Conservation (phyloP, 345 rosid species). For the Populus ilicifolia region DNA sequence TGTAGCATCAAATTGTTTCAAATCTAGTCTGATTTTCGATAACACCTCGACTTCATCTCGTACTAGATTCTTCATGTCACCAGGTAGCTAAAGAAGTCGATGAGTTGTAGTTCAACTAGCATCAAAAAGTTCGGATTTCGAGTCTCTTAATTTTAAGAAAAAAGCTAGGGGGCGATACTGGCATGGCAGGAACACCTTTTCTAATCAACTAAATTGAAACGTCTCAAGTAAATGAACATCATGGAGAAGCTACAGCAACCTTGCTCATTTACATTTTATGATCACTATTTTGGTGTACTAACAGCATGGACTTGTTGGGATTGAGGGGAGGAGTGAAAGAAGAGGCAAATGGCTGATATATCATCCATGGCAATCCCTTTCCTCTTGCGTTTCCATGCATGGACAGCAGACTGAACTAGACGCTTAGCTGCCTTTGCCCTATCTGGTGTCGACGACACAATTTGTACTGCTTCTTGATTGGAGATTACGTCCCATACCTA, state of each 20-base stretch:
- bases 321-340: conserved; percentile 49
- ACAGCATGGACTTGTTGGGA: conserved; percentile 20
- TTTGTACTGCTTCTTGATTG: conserved; percentile 75
- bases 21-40: no score
- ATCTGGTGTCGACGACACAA: conserved; percentile 54
- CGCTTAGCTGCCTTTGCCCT: conserved; percentile 64
- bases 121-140: background rate
- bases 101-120: no score
- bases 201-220: background rate
- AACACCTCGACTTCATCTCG: no score
- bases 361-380: conserved; percentile 84
- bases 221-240: background rate
- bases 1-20: no score
- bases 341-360: conserved; percentile 86
- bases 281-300: conserved; percentile 14
- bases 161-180: background rate
- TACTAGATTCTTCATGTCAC: no score
- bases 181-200: background rate
- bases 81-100: background rate
- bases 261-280: conserved; percentile 7
- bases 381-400: conserved; percentile 73
- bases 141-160: background rate
- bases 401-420: conserved; percentile 55
- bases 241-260: background rate
- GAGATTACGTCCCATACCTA: conserved; percentile 96